phyloP scores from a whole-genome alignment of 73 alveolate species.

The Paramecium pentaurelia region DNA sequence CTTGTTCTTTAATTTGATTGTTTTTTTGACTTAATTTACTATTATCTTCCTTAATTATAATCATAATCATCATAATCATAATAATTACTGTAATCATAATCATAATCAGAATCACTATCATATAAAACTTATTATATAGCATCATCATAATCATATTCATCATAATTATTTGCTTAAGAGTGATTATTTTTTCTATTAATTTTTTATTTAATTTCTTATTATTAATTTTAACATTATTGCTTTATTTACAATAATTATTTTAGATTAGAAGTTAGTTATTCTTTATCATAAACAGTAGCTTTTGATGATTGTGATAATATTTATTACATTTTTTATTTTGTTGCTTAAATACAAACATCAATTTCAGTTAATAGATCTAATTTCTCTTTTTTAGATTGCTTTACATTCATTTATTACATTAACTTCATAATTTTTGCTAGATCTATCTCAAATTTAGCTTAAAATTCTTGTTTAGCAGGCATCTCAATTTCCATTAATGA shows the following conservation, averaged over 20 bases:
- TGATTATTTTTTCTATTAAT: not conserved
- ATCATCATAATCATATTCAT: not conserved
- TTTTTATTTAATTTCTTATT: not conserved
- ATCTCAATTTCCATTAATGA: not conserved
- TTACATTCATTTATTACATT: not conserved
- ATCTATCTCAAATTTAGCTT: not conserved
- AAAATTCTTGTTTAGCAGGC: not conserved
- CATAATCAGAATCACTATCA: not conserved
- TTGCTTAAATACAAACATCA: slow-evolving; percentile 10
- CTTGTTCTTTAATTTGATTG: not conserved
- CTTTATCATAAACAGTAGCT: not conserved
- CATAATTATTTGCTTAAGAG: not conserved
- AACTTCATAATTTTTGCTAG: not conserved
- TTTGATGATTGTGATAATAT: not conserved
- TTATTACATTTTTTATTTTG: not conserved
- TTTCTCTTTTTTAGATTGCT: not conserved
- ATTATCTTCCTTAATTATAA: not conserved
- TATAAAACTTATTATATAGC: not conserved
- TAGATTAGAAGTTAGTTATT: not conserved
- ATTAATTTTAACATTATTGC: not conserved
- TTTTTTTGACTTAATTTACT: not conserved
- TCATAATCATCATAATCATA: not conserved
- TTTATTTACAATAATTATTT: not conserved
- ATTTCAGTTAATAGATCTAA: not conserved
- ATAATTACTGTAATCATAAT: not conserved